Evolutionary conservation across 2,329 filamentous ascomycete genomes (phyloP), one percentile per base, ranked within the genome.

Genomic region (Arthroderma sp.): DNA sequence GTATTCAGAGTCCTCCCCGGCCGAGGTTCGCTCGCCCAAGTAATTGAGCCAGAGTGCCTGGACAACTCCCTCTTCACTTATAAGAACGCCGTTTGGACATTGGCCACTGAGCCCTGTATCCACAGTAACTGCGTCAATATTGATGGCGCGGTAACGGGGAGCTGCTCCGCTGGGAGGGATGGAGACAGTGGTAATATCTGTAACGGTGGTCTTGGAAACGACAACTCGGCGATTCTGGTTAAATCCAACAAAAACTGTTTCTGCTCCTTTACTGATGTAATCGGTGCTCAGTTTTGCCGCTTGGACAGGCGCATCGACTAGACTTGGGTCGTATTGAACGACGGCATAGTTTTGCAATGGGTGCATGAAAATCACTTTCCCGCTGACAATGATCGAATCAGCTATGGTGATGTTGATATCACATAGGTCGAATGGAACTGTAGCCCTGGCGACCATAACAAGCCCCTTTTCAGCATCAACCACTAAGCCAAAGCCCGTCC

Each of bases 11-110:
- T 98, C 91, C 52, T 93, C 84, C 54, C 85, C 80, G 46, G 77
- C 82, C 57, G 80, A 80, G 4, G 78, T 83, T 31, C 89, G 81
- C 65, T 98, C 91, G 40, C 91, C 91, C 1, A 98, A 78, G 61
- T 98, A 98, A 5, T 88, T 95, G 44, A 98, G 72, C 93, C 93
- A 98, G 29, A 98, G 70, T 1, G 91, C 91, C 61, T 95, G 87
- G 0, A 98, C 88, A 4, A 85, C 87, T 22, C 91, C 91, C 54
- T 95, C 85, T 51, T 89, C 81, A 3, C 84, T 79, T 9, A 95
- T 80, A 33, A 98, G 74, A 1, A 96, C 93, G 59, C 93, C 93
- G 50, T 86, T 94, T 45, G 88, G 89, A 59, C 91, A 96, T 57
- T 94, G 87, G 1, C 82, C 81, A 48, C 86, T 89, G 4, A 98